Percentiles rank a stretch among this genome's conserved stretches.
phyloP scores from a whole-genome alignment of 2,329 filamentous ascomycete genomes.

The Graphilbum ipis-grandicollis region DNA sequence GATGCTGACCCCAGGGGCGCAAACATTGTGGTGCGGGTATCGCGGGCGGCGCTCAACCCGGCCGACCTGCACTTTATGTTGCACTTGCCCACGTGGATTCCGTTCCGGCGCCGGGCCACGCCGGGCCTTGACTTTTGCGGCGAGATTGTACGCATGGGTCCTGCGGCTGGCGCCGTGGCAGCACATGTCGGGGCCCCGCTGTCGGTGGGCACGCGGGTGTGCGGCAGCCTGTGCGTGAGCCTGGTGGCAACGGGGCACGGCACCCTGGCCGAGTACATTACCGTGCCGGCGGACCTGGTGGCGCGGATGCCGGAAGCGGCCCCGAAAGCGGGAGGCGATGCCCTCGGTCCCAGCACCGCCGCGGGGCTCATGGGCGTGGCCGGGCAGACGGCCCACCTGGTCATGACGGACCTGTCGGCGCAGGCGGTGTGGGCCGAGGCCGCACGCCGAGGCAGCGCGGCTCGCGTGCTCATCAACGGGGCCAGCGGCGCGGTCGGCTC shows the following conservation, averaged over 20 bases:
- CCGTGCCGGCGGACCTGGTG: constrained; percentile 15
- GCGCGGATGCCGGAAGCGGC: constrained; percentile 12
- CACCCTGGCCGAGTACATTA: constrained; percentile 17
- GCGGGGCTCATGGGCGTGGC: constrained; percentile 16
- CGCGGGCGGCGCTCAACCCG: constrained; percentile 19
- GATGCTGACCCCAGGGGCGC: constrained; percentile 7
- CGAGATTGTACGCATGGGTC: constrained; percentile 15
- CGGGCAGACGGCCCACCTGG: constrained; percentile 17
- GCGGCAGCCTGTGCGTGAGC: constrained; percentile 14
- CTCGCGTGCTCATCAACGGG: constrained; percentile 28
- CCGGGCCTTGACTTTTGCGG: constrained; percentile 18
- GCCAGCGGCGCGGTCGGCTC: constrained; percentile 33
- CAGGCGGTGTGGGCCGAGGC: not conserved
- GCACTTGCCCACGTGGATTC: constrained; percentile 14
- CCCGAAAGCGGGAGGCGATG: too few relatives aligned
- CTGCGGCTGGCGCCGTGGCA: not conserved
- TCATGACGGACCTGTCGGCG: constrained; percentile 12
- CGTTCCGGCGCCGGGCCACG: constrained; percentile 14
- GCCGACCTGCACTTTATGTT: constrained; percentile 17
- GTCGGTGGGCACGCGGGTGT: constrained; percentile 13
- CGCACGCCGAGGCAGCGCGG: constrained; percentile 12
- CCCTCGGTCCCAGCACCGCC: constrained; percentile 7
- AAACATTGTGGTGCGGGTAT: constrained; percentile 15
- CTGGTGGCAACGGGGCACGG: constrained; percentile 15
- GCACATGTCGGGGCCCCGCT: constrained; percentile 6